These are phyloP conservation scores for Suhomyces coccinellae DNA, from an alignment of 1,139 yeast species.

Conservation along the genomic window DNA sequence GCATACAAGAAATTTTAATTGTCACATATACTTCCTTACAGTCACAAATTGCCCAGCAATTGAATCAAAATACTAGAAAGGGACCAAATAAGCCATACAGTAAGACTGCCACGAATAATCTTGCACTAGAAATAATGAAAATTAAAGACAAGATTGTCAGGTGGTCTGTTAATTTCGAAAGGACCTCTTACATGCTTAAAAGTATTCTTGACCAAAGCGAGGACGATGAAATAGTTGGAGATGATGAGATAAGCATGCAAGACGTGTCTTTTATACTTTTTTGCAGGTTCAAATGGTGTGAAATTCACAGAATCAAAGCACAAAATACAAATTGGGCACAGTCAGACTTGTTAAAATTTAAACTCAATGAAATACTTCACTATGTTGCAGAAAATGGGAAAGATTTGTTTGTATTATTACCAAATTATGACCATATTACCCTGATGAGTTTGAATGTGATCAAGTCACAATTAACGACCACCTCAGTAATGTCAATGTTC, in stretches of 20 bases:
- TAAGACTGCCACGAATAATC: constrained; percentile 28
- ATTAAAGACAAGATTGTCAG: constrained; percentile 37
- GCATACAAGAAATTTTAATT: constrained; percentile 57
- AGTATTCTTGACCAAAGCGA: neutral
- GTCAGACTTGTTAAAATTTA: constrained; percentile 27
- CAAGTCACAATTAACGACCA: constrained; percentile 62
- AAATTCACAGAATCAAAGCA: constrained; percentile 32
- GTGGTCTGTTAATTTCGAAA: constrained; percentile 35
- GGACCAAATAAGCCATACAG: constrained; percentile 21
- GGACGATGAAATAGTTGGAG: neutral
- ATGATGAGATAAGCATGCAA: neutral
- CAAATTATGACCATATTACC: constrained; percentile 64
- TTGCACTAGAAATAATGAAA: constrained; percentile 39
- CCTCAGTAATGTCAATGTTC: constrained; percentile 67
- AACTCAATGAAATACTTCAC: constrained; percentile 25
- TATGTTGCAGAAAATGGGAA: constrained; percentile 10
- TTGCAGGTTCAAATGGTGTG: constrained; percentile 38
- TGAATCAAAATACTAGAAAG: constrained; percentile 21
- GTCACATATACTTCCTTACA: constrained; percentile 46
- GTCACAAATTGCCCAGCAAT: constrained; percentile 23
- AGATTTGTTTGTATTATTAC: constrained; percentile 19
- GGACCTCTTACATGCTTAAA: constrained; percentile 4
- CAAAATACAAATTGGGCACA: constrained; percentile 34
- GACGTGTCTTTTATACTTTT: constrained; percentile 7
- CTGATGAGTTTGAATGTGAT: constrained; percentile 52